phyloP scores from a whole-genome alignment of 768 basidiomycete species.

The Macrolepiota albuminosa region DNA sequence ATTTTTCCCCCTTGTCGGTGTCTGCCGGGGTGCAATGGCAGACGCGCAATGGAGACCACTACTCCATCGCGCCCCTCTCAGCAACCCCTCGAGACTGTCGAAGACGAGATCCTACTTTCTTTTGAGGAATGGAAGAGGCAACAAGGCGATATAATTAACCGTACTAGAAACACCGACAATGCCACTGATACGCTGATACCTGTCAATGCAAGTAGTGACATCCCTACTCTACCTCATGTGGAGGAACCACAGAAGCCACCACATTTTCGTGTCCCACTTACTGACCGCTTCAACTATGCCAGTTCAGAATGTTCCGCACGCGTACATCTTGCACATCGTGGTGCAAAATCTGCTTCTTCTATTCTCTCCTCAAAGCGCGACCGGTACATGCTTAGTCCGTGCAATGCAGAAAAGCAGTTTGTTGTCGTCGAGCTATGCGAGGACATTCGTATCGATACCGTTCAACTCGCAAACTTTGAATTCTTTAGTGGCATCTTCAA shows the following conservation, averaged over 20 bases:
- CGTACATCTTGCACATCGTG: slow-evolving; percentile 77
- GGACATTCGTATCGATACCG: slow-evolving; percentile 93
- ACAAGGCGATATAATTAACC: slow-evolving; percentile 28
- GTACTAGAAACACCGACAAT: slow-evolving; percentile 25
- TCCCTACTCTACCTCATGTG: slow-evolving; percentile 15
- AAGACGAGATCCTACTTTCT: slow-evolving; percentile 65
- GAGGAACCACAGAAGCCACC: slow-evolving; percentile 30
- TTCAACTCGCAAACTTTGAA: slow-evolving; percentile 95
- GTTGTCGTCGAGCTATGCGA: slow-evolving; percentile 97
- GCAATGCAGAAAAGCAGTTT: slow-evolving; percentile 60
- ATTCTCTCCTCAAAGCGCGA: slow-evolving; percentile 90
- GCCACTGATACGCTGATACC: slow-evolving; percentile 7
- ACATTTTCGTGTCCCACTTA: slow-evolving; percentile 69
- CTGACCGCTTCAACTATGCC: slow-evolving; percentile 94
- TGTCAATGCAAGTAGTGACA: slow-evolving; percentile 18
- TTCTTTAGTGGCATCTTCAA: slow-evolving; percentile 97
- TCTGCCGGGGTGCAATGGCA: too few species aligned
- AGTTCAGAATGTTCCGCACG: slow-evolving; percentile 90
- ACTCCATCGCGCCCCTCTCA: too few species aligned
- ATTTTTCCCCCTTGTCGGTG: too few species aligned
- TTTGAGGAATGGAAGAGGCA: slow-evolving; percentile 89
- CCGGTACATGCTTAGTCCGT: slow-evolving; percentile 95
- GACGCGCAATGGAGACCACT: too few species aligned
- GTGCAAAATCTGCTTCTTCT: slow-evolving; percentile 75
- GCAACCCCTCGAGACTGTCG: slow-evolving; percentile 40